A percentile compares a stretch with the other conserved stretches of the same genome.
phyloP scores from a whole-genome alignment of 441 rosid species.

The Hypseocharis bilobata region DNA sequence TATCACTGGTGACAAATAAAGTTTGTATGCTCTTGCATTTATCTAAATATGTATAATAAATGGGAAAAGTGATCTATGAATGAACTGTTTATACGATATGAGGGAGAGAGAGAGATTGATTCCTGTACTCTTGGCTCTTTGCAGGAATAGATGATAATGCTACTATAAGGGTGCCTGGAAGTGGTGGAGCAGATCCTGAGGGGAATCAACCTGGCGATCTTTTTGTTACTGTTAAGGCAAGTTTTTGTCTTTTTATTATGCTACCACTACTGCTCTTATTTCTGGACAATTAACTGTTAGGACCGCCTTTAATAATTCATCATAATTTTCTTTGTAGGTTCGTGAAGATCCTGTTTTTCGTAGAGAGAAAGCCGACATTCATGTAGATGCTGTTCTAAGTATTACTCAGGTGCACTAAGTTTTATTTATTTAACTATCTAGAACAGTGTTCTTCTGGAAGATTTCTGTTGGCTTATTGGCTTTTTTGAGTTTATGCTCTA shows the following conservation, averaged over 20 bases:
- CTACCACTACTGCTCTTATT: not conserved
- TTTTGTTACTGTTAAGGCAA: conserved; percentile 66
- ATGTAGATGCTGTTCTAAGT: conserved; percentile 71
- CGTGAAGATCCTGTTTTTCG: conserved; percentile 94
- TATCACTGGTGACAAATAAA: too few relatives aligned
- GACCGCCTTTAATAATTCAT: not conserved
- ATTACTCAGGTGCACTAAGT: conserved; percentile 67
- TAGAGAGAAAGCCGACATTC: conserved; percentile 84
- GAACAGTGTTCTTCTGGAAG: not conserved
- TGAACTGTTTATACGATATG: too few relatives aligned
- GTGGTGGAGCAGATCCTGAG: conserved; percentile 96
- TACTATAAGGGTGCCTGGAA: conserved; percentile 57
- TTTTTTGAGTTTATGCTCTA: too few relatives aligned
- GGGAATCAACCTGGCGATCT: conserved; percentile 94
- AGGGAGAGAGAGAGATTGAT: not conserved
- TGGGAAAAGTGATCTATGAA: too few relatives aligned
- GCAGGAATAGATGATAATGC: conserved; percentile 78
- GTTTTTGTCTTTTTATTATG: not conserved
- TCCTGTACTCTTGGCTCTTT: conserved; percentile 10
- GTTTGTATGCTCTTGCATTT: too few relatives aligned
- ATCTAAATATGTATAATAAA: too few relatives aligned
- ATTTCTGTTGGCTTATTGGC: not conserved
- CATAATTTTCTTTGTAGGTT: conserved; percentile 37
- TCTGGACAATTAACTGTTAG: not conserved
- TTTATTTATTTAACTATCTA: not conserved